Evolutionary conservation across 495 filamentous ascomycete genomes (phyloP).

Genomic region (Penicillium pulvis): DNA sequence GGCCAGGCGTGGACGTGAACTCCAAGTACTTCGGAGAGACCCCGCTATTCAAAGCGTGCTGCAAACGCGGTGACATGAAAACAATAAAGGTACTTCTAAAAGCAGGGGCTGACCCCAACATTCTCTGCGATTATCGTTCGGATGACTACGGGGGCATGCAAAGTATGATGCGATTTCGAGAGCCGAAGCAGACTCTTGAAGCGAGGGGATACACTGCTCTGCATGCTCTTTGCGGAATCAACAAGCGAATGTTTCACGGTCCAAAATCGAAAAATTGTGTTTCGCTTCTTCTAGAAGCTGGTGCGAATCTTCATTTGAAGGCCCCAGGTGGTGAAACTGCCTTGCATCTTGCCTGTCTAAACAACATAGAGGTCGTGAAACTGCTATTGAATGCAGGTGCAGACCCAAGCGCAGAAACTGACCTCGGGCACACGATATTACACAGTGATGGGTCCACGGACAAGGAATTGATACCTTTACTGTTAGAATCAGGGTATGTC

Average conservation of each 20-base stretch:
- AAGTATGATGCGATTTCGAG: neutral
- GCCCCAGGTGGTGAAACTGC: constrained; percentile 14
- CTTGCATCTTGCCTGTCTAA: constrained; percentile 16
- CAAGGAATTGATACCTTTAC: constrained; percentile 13
- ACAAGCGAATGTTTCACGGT: neutral
- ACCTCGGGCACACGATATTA: constrained; percentile 16
- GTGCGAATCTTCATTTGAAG: constrained; percentile 20
- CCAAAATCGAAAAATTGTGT: no score
- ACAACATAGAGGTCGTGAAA: constrained; percentile 12
- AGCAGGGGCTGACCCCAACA: constrained; percentile 28
- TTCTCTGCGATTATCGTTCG: neutral
- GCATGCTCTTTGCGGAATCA: constrained; percentile 17
- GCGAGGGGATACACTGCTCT: constrained; percentile 21
- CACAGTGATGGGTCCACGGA: constrained; percentile 15
- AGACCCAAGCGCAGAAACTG: constrained; percentile 15
- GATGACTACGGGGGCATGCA: neutral
- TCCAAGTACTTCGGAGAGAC: constrained; percentile 1
- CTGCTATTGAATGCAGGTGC: constrained; percentile 19
- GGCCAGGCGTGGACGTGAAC: constrained; percentile 17
- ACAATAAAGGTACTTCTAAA: constrained; percentile 19
- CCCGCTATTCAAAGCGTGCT: constrained; percentile 23
- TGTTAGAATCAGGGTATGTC: constrained; percentile 11
- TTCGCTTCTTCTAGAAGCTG: constrained; percentile 18
- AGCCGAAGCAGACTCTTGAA: neutral
- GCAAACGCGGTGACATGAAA: constrained; percentile 7